Base-by-base conservation (phyloP, 441 rosid genomes). In the Capsella rubella region DNA sequence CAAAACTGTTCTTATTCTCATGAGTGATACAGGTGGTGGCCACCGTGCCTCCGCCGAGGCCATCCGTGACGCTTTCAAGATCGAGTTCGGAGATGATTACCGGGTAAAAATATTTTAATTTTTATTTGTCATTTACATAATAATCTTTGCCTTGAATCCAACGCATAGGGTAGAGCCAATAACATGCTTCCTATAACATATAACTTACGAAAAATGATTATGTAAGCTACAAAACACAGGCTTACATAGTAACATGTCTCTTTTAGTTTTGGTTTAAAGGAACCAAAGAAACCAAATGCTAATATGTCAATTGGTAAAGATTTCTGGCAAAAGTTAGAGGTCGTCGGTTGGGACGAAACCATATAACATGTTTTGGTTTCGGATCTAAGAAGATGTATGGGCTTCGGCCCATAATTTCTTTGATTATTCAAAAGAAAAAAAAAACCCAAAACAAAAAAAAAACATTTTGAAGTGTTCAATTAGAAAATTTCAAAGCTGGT, bases 41-140 rank as follows among this genome's bases (percentile, higher is more conserved):
- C 98, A 94, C 80, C 86, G 98, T 50, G 99, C 99, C 56, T 92
- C 97, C 15, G 99, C 99, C 8, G 99, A 94, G 73, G 98, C 98
- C 47, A 94, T 94, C 69, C 86, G 86, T 46, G 97, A 87, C 53
- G 95, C 97, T 16, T 94, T 94, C 78, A 83, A 69, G 61, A 75
- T 89, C 50, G 91, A 90, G 59, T 90, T 74, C 62, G 99, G 97
- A 15, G 94, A 94, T 75, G 91, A 86, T 35, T 92, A 92, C 79
- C 73, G 82, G 87, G 99, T 91, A 64, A 25, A 29, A 16, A 52
- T 25, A 1, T 25, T 37, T 8, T 49, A 21, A 35, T 66, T 9
- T 18, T 18, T 60, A 13, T 12, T 31, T 21, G 12, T 15, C 25
- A 21, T 37, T 25, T 54, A n/a, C 39, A 10, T 45, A 28, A 49